These are phyloP conservation scores for Myriosclerotinia duriaeana DNA, from an alignment of 2,329 filamentous ascomycete genomes.

Conservation along the genomic window DNA sequence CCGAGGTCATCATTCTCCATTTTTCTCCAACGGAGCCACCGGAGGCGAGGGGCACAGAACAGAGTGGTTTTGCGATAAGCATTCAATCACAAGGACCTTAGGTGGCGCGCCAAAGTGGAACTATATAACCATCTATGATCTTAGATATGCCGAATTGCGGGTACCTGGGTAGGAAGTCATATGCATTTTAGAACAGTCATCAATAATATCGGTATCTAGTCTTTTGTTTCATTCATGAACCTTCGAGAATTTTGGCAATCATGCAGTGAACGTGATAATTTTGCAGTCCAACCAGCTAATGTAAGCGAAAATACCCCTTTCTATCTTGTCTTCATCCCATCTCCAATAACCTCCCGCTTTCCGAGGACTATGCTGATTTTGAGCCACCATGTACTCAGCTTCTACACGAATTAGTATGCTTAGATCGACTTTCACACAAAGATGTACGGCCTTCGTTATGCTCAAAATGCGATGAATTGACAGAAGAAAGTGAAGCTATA, in stretches of 20 bases:
- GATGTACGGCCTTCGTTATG: not conserved
- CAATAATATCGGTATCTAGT: not conserved
- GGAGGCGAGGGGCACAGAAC: not conserved
- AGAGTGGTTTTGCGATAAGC: not conserved
- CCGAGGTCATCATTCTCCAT: not conserved
- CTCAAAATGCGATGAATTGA: not conserved
- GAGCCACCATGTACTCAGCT: not conserved
- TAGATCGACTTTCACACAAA: not conserved
- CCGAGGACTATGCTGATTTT: not conserved
- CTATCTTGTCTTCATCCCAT: not conserved
- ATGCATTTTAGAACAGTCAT: not conserved
- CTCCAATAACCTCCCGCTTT: not conserved
- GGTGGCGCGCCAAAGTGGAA: not conserved
- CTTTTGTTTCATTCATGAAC: not conserved
- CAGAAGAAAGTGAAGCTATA: constrained; percentile 7
- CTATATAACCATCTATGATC: not conserved
- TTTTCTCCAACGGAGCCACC: constrained; percentile 9
- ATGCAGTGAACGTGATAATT: not conserved
- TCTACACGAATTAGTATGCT: not conserved
- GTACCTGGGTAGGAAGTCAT: not conserved
- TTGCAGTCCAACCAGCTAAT: not conserved
- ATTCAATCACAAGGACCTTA: constrained; percentile 10
- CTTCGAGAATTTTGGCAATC: not conserved
- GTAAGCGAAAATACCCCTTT: constrained; percentile 20
- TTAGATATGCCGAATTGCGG: constrained; percentile 1